Percentiles rank a stretch among this genome's conserved stretches.
Evolutionary conservation across 768 basidiomycete species (phyloP).

Genomic region (Tulasnella sp.): DNA sequence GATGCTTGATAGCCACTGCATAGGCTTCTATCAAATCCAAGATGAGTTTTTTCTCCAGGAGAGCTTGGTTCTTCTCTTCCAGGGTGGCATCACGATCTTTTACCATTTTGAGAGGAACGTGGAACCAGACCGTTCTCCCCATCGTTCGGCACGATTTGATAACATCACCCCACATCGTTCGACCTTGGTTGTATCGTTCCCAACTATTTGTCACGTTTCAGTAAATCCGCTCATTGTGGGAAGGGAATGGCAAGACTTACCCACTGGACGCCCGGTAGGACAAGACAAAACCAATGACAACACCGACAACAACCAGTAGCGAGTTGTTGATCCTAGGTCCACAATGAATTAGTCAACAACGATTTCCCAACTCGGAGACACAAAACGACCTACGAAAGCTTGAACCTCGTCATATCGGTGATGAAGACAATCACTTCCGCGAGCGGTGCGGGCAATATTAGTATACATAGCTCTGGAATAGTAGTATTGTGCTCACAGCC

Average conservation of each 20-base stretch:
- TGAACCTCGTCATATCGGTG: not conserved
- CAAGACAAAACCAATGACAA: not conserved
- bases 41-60: not conserved
- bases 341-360: not conserved
- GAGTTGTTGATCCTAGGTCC: not conserved
- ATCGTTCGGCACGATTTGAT: not conserved
- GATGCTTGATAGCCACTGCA: not conserved
- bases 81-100: not conserved
- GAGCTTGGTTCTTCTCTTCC: not conserved
- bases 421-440: not conserved
- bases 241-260: not conserved
- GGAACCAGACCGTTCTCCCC: not conserved
- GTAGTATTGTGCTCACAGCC: not conserved
- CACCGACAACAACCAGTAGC: not conserved
- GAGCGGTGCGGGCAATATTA: no score
- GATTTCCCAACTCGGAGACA: not conserved
- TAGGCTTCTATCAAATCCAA: slow-evolving; percentile 3
- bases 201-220: not conserved
- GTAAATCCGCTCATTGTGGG: not conserved
- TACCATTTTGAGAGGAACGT: not conserved
- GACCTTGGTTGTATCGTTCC: not conserved
- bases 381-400: not conserved
- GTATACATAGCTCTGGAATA: not conserved
- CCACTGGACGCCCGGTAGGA: not conserved
- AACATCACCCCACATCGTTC: not conserved